Percentiles rank a stretch among this genome's conserved stretches.
These are phyloP conservation scores for Coemansia sp. DNA, from an alignment of 192 early-diverging fungal species.

Conservation along the genomic window DNA sequence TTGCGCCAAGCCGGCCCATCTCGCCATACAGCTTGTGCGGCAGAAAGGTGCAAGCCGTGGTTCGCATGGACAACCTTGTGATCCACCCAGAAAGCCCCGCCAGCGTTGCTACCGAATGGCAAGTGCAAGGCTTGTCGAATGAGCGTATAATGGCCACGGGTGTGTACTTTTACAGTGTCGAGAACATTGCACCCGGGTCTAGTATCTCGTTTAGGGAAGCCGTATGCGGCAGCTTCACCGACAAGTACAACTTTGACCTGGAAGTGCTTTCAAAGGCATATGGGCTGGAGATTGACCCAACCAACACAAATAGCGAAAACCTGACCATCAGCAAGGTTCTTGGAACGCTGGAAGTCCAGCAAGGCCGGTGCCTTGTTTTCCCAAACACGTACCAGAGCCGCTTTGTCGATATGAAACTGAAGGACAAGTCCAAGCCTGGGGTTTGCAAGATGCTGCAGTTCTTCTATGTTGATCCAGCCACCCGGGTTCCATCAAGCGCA, in stretches of 20 bases:
- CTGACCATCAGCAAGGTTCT: slow-evolving; percentile 28
- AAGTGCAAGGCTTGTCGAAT: slow-evolving; percentile 69
- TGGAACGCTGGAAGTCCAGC: slow-evolving; percentile 41
- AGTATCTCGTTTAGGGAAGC: slow-evolving; percentile 60
- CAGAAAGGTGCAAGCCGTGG: slow-evolving; percentile 60
- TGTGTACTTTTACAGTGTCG: slow-evolving; percentile 68
- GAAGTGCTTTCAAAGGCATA: slow-evolving; percentile 11
- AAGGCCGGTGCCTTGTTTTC: slow-evolving; percentile 64
- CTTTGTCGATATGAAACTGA: slow-evolving; percentile 57
- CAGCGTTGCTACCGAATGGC: slow-evolving; percentile 62
- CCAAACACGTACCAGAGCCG: slow-evolving; percentile 69
- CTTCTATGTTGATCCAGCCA: slow-evolving; percentile 63
- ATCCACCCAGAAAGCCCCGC: slow-evolving; percentile 65
- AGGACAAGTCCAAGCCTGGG: slow-evolving; percentile 58
- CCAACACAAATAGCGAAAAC: neutral
- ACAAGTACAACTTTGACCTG: neutral
- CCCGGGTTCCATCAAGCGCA: slow-evolving; percentile 50
- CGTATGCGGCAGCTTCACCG: neutral
- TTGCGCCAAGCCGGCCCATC: slow-evolving; percentile 22
- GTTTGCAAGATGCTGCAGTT: slow-evolving; percentile 65
- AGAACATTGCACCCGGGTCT: slow-evolving; percentile 61
- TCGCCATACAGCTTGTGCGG: slow-evolving; percentile 39
- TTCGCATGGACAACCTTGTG: slow-evolving; percentile 69
- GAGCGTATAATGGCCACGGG: slow-evolving; percentile 74
- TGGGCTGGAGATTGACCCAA: slow-evolving; percentile 14